phyloP scores from a whole-genome alignment of 2,329 filamentous ascomycete species.

The Cladophialophora carrionii region DNA sequence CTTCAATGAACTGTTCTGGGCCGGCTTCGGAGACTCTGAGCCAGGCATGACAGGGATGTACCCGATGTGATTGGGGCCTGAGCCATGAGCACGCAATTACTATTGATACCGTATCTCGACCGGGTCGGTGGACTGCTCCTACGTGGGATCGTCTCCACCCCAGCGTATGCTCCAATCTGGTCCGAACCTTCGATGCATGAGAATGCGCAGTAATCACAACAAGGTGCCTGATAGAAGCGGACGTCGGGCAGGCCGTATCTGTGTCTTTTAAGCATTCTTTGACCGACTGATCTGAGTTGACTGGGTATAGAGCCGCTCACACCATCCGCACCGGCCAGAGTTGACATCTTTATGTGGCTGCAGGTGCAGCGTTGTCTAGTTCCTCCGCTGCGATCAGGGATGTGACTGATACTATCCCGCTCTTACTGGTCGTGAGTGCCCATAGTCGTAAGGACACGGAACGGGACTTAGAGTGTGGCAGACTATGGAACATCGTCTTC shows the following conservation, averaged over 20 bases:
- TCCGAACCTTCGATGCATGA: background rate
- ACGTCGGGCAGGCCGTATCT: no score
- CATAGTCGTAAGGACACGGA: no score
- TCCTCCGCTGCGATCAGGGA: background rate
- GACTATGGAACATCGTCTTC: no score
- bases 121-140: no score
- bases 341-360: background rate
- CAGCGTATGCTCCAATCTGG: background rate
- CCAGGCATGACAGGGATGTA: slow-evolving; percentile 5
- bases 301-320: no score
- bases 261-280: background rate
- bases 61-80: slow-evolving; percentile 5
- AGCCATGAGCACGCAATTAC: background rate
- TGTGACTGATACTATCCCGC: background rate
- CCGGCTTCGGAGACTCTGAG: slow-evolving; percentile 20
- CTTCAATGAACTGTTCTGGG: slow-evolving; percentile 28
- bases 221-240: background rate
- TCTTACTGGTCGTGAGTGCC: background rate
- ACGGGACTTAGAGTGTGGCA: no score
- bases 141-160: no score
- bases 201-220: background rate
- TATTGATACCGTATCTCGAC: background rate
- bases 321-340: no score
- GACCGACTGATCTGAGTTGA: background rate
- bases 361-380: background rate